Conservation (phyloP, 768 basidiomycete species). For the Podaxis carcinomalis region DNA sequence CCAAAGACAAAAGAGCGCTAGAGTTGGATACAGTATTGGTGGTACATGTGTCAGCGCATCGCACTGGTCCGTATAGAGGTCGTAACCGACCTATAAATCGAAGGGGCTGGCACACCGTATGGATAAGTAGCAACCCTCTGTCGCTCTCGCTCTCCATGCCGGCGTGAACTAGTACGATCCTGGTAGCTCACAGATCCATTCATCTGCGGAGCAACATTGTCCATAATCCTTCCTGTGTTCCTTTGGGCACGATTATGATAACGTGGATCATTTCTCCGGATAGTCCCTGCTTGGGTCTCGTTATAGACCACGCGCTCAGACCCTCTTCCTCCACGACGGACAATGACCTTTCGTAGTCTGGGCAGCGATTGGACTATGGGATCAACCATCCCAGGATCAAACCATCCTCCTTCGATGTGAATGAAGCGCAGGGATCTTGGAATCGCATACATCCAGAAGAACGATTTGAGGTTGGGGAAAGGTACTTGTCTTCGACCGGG, state of each 20-base stretch:
- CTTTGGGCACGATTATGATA: neutral
- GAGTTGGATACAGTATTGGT: neutral
- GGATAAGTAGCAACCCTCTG: constrained; percentile 6
- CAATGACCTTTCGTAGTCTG: constrained; percentile 26
- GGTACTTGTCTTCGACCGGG: constrained; percentile 27
- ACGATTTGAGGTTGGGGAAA: constrained; percentile 42
- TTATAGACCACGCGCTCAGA: constrained; percentile 6
- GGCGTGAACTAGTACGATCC: neutral
- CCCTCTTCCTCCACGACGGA: constrained; percentile 22
- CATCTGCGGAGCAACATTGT: constrained; percentile 6
- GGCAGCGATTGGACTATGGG: constrained; percentile 31
- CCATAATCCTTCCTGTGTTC: neutral
- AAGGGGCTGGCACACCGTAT: neutral
- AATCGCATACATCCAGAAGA: constrained; percentile 41
- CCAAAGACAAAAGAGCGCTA: neutral
- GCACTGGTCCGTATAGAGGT: neutral
- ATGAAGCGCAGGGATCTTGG: constrained; percentile 35
- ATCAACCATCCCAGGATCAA: constrained; percentile 35
- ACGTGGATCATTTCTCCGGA: neutral
- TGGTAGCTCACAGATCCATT: constrained; percentile 6
- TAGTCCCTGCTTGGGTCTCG: constrained; percentile 1
- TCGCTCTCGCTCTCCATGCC: constrained; percentile 6
- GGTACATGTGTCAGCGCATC: neutral
- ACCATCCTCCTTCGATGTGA: constrained; percentile 44
- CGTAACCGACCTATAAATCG: neutral